Evolutionary conservation across 352 stramenopile genomes (phyloP).

Genomic region (Pythium biforme): DNA sequence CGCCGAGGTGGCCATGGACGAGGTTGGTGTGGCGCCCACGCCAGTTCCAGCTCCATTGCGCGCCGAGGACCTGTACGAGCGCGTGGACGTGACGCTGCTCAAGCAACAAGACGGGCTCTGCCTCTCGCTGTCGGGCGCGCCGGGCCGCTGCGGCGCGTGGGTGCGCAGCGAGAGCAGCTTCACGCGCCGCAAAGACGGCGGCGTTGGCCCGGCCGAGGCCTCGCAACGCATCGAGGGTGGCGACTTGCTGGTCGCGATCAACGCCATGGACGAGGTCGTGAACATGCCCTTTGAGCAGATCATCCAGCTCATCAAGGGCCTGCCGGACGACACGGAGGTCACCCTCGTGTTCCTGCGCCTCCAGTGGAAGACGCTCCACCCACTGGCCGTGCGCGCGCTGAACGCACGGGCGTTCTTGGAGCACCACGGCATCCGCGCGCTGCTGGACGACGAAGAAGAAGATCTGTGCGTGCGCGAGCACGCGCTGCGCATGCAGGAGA

Average conservation of each 20-base stretch:
- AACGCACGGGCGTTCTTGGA: conserved; percentile 45
- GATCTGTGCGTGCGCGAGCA: conserved; percentile 76
- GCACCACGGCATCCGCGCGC: conserved; percentile 43
- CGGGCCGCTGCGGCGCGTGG: conserved; percentile 71
- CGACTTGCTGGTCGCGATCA: conserved; percentile 71
- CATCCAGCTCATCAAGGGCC: conserved; percentile 54
- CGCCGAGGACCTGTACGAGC: conserved; percentile 39
- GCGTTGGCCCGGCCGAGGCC: conserved; percentile 59
- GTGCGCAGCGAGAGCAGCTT: conserved; percentile 79
- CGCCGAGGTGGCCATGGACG: neutral
- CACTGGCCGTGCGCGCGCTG: conserved; percentile 50
- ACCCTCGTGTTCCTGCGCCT: conserved; percentile 60
- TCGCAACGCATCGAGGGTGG: conserved; percentile 56
- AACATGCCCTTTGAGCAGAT: conserved; percentile 73
- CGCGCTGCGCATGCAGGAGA: conserved; percentile 72
- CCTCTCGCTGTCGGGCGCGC: conserved; percentile 74
- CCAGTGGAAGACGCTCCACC: conserved; percentile 53
- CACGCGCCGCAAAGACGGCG: conserved; percentile 44
- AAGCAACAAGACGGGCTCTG: conserved; percentile 74
- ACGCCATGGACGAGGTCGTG: conserved; percentile 50
- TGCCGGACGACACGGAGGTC: conserved; percentile 45
- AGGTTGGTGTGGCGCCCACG: neutral
- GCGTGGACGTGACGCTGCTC: conserved; percentile 44
- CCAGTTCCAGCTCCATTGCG: neutral
- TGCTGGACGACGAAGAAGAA: conserved; percentile 44